Conservation (phyloP, 768 basidiomycete genomes). For the Naganishia kalamii region DNA sequence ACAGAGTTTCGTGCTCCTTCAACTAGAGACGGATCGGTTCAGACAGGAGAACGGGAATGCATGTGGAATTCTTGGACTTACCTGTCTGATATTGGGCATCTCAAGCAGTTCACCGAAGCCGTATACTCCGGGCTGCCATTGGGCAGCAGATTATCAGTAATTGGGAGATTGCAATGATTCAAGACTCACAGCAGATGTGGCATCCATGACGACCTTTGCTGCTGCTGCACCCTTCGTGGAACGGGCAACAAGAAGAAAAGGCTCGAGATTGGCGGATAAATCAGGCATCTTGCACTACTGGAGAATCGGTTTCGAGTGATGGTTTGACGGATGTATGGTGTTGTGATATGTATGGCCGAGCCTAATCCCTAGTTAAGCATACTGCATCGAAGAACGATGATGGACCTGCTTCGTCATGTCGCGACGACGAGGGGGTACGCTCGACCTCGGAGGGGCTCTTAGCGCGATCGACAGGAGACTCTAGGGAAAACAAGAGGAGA, state of each 20-base stretch:
- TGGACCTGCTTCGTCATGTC: slow-evolving; percentile 1
- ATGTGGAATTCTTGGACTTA: slow-evolving; percentile 42
- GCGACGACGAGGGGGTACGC: background rate
- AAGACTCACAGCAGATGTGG: slow-evolving; percentile 59
- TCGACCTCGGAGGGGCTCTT: too few relatives aligned
- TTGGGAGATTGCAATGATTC: background rate
- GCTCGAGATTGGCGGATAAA: slow-evolving; percentile 62
- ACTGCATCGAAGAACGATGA: background rate
- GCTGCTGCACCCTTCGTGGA: slow-evolving; percentile 87
- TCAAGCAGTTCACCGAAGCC: slow-evolving; percentile 86
- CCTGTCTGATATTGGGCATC: slow-evolving; percentile 75
- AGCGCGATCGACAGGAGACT: too few relatives aligned
- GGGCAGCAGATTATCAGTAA: background rate
- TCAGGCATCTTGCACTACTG: slow-evolving; percentile 9
- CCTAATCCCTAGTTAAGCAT: too few relatives aligned
- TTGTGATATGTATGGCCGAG: too few relatives aligned
- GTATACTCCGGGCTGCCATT: slow-evolving; percentile 70
- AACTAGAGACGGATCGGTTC: background rate
- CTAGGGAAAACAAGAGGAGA: too few relatives aligned
- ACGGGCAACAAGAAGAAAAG: slow-evolving; percentile 84
- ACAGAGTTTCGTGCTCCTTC: slow-evolving; percentile 23
- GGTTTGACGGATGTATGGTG: background rate
- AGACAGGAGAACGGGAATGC: background rate
- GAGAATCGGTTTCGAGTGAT: background rate
- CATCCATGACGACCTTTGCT: slow-evolving; percentile 72